Evolutionary conservation across 352 stramenopile genomes (phyloP), one percentile per base, ranked within the genome.

Genomic region (Globisporangium recalcitrans): DNA sequence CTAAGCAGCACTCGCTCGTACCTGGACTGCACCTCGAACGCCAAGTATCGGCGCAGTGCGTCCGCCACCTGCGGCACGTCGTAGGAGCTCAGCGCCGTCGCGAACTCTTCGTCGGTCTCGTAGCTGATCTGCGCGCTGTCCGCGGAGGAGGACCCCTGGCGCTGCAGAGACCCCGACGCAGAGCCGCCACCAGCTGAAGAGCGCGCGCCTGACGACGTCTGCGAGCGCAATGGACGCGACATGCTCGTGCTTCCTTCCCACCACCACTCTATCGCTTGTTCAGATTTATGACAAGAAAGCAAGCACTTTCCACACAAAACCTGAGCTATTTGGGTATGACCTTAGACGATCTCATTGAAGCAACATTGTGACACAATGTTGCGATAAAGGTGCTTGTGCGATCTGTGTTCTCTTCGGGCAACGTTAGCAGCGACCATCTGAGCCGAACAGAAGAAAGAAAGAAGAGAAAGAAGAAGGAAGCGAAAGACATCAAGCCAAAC

Each of bases 61-160:
- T 93, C 82, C 1, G 74, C 64, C 8, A 84, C 74, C 22, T 71
- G 61, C 9, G 72, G 66, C 10, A 92, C 70, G 62, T 93, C 80
- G 74, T 93, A 93, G 24, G 72, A 87, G 38, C 67, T 66, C 26
- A 91, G 60, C 52, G 80, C 73, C 9, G 72, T 74, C 52, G 79
- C 78, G 48, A 93, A 93, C 26, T 93, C 85, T 6, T 85, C 72
- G 60, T 92, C 82, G 9, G 71, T 87, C 31, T 91, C 84, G 58
- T 88, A 85, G 44, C 61, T 77, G 19, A 85, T 47, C 32, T 52
- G 11, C 24, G 58, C 56, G 51, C 44, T 63, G 22, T 54, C 47
- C 14, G 22, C 48, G 27, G 63, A 64, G 10, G 29, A 44, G 4
- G 64, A 71, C 19, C 54, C 56, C 51, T 67, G 52, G 36, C 68